Conservation (phyloP, 2,329 filamentous ascomycete species). For the Amauroascus niger region DNA sequence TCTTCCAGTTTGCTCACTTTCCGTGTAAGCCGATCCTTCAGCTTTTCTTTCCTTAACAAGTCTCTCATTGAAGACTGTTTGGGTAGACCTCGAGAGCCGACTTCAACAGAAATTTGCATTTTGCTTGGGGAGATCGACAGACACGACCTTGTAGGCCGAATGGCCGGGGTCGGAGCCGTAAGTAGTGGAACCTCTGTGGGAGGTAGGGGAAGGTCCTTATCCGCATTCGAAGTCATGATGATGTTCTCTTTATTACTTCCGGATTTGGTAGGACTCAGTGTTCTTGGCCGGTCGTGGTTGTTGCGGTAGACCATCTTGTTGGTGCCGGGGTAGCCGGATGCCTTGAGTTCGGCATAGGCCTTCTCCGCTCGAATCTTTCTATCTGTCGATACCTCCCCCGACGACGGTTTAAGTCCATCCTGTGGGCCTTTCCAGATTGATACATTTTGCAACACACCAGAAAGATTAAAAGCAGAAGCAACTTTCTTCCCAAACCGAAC, state of each 20-base stretch:
- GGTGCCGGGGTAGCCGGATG: constrained; percentile 40
- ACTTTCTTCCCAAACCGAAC: constrained; percentile 49
- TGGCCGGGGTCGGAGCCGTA: neutral
- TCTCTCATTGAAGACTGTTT: constrained; percentile 28
- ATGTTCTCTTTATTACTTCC: neutral
- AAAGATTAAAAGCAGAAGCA: constrained; percentile 46
- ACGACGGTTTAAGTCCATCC: constrained; percentile 35
- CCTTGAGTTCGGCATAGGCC: constrained; percentile 47
- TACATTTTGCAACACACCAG: constrained; percentile 39
- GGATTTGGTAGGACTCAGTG: neutral
- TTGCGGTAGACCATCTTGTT: neutral
- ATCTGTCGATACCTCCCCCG: constrained; percentile 14
- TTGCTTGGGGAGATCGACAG: constrained; percentile 5
- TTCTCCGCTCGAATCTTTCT: constrained; percentile 27
- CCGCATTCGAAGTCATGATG: neutral
- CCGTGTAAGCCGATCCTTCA: constrained; percentile 44
- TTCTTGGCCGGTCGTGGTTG: neutral
- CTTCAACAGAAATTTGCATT: neutral
- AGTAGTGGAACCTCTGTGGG: neutral
- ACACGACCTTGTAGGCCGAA: constrained; percentile 8
- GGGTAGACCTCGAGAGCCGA: neutral
- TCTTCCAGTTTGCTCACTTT: constrained; percentile 52
- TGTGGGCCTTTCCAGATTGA: constrained; percentile 38
- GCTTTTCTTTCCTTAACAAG: constrained; percentile 28
- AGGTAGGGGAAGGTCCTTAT: constrained; percentile 7